These are phyloP conservation scores for Periconia digitata DNA, from an alignment of 2,329 filamentous ascomycete species.

Conservation along the genomic window DNA sequence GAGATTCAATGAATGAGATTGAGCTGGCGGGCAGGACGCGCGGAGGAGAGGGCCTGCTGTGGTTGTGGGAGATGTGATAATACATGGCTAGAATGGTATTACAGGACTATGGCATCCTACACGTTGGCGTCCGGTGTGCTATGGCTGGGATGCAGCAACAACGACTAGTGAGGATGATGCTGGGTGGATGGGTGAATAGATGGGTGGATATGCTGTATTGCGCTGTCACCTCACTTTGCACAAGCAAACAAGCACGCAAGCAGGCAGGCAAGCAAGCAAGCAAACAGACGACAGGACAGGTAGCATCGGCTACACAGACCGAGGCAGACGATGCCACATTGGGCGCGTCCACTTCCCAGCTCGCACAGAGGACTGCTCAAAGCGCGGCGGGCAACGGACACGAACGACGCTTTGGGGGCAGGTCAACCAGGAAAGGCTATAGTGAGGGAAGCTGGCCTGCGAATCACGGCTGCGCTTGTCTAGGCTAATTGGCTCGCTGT, in stretches of 20 bases:
- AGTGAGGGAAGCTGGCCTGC: not conserved
- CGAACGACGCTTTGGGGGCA: not conserved
- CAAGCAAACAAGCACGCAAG: not conserved
- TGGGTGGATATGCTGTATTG: conserved; percentile 1
- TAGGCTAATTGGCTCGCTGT: conserved; percentile 2
- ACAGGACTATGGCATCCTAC: not conserved
- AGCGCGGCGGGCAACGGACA: not conserved
- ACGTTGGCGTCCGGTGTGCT: not conserved
- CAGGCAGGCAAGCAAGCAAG: not conserved
- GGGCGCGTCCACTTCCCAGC: not conserved
- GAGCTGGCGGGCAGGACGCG: too few species aligned
- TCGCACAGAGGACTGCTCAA: not conserved
- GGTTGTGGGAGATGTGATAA: too few species aligned
- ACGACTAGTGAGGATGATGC: too few species aligned
- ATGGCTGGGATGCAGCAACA: not conserved
- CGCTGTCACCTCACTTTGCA: not conserved
- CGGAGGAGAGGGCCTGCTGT: too few species aligned
- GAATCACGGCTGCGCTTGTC: not conserved
- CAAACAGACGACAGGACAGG: not conserved
- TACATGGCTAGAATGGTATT: not conserved
- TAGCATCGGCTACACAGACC: not conserved
- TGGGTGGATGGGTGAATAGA: not conserved
- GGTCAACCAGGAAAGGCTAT: conserved; percentile 5
- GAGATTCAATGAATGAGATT: too few species aligned
- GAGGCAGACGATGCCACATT: not conserved